phyloP scores from a whole-genome alignment of 2,329 filamentous ascomycete species.

The Curvularia lunata region DNA sequence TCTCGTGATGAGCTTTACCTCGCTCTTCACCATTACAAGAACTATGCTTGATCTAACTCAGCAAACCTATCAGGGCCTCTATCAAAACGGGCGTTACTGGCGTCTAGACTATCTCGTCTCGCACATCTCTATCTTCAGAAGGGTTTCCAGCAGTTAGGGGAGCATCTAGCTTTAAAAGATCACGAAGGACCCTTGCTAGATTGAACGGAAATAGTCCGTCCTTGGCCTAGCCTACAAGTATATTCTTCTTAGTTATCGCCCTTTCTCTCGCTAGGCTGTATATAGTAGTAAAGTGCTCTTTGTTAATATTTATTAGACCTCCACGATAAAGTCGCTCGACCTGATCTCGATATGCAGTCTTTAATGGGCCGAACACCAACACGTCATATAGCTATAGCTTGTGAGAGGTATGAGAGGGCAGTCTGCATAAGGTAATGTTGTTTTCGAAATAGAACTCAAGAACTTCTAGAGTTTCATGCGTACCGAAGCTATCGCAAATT shows the following conservation, averaged over 20 bases:
- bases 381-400: conserved; percentile 5
- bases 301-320: conserved; percentile 3
- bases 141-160: conserved; percentile 19
- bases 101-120: conserved; percentile 19
- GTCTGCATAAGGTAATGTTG: conserved; percentile 29
- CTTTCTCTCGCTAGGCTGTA: conserved; percentile 13
- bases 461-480: conserved; percentile 46
- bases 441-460: conserved; percentile 42
- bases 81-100: conserved; percentile 25
- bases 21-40: conserved; percentile 13
- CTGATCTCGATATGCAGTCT: conserved; percentile 5
- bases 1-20: conserved; percentile 15
- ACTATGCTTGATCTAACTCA: conserved; percentile 23
- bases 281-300: conserved; percentile 9
- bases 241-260: conserved; percentile 37
- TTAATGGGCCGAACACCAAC: conserved; percentile 3
- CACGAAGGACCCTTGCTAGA: conserved; percentile 24
- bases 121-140: conserved; percentile 17
- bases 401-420: too few relatives aligned
- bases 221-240: conserved; percentile 30
- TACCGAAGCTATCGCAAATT: conserved; percentile 32
- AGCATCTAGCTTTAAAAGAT: conserved; percentile 29
- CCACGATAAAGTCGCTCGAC: conserved; percentile 2
- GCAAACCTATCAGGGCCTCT: conserved; percentile 27
- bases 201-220: conserved; percentile 37